Evolutionary conservation across 805 yeast genomes (phyloP), one percentile per base, ranked within the genome.

Genomic region (Blastobotrys parvus): DNA sequence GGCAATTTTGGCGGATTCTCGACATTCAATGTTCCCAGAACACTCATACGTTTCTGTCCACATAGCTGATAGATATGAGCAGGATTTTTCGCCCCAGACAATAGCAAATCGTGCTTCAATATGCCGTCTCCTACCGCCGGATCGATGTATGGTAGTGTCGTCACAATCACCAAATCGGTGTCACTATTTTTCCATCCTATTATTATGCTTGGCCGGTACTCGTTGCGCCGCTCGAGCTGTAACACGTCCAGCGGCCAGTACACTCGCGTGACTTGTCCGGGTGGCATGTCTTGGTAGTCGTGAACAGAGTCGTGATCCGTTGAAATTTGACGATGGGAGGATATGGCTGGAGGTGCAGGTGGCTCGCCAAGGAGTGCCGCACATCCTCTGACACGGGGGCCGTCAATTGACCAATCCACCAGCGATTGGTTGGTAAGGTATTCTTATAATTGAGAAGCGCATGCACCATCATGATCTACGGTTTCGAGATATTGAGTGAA

Each of bases 241-340:
- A 59, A 46, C 15, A 61, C 60, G 40, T 60, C 61, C 17, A 43
- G 35, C 7, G 67, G 66, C 66, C 67, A 63, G 47, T 49, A 61
- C 15, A 60, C 52, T 35, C 63, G 58, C 22, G 49, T 30, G 7
- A 48, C 48, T 25, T 25, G n/a, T n/a, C n/a, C n/a, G n/a, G n/a
- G n/a, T n/a, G n/a, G n/a, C n/a, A n/a, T n/a, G n/a, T n/a, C n/a
- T n/a, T n/a, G n/a, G n/a, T n/a, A n/a, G n/a, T n/a, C n/a, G n/a
- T n/a, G n/a, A n/a, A n/a, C n/a, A n/a, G n/a, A n/a, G n/a, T n/a
- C n/a, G n/a, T n/a, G n/a, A n/a, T n/a, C n/a, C n/a, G n/a, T n/a
- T n/a, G n/a, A n/a, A n/a, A n/a, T n/a, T n/a, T n/a, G n/a, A n/a
- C n/a, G n/a, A n/a, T n/a, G n/a, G n/a, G n/a, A n/a, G n/a, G n/a